Base-by-base conservation (phyloP, 805 yeast species). In the Komagataella pastoris region DNA sequence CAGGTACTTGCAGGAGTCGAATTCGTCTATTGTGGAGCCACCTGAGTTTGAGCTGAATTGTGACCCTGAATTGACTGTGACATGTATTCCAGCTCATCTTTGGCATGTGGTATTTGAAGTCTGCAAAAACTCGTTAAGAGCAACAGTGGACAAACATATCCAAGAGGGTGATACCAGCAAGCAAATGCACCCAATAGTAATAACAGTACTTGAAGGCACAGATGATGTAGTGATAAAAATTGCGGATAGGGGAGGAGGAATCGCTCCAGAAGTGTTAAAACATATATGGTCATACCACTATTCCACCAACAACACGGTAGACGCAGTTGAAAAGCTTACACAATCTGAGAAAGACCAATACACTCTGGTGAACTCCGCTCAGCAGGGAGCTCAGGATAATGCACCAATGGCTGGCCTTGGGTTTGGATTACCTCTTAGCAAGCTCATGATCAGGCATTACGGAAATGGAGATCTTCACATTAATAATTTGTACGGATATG, bases 401-500 rank as follows among this genome's bases (percentile, higher is more conserved):
- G 67, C 64, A 53, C 58, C 59, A 51, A 61, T 64, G 21, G 61
- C 58, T 49, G 67, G 67, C 4, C 64, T 62, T 47, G 67, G 67
- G n/a, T 59, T 64, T 65, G 67, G 67, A 0, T 53, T 64, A 17
- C 67, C 67, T 0, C 49, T 64, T 12, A 63, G 67, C 48, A 60
- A 58, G 46, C 58, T 64, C 17, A 57, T 61, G 48, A 58, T 62
- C 2, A 53, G 50, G 24, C 62, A 61, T 48, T 63, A 64, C 46
- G 51, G 56, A 17, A 30, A 30, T 30, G 67, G 67, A 14, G 51
- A 52, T 6, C 47, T 64, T 50, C 53, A 53, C 24, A 54, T 64
- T 30, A 44, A 48, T 1, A 63, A 62, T 46, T 55, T 51, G 47
- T 52, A 51, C 14, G 61, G 59, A 5, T 51, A 51, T 1, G 67